A percentile compares a stretch with the other conserved stretches of the same genome.
phyloP scores from a whole-genome alignment of 2,329 filamentous ascomycete species.

The Leptographium radiaticola region DNA sequence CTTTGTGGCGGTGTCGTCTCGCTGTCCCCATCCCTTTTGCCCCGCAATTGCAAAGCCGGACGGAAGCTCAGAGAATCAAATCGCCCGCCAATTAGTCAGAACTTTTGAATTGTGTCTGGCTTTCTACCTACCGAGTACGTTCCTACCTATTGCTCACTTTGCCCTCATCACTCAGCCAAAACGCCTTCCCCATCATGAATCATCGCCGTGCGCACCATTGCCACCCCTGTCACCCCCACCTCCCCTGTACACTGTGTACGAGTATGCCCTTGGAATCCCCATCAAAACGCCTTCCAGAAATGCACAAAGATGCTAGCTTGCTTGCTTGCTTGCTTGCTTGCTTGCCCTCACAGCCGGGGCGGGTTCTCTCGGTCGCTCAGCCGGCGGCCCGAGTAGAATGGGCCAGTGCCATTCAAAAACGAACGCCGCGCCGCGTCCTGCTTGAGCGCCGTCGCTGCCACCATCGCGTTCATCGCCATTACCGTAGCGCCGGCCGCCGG shows the following conservation, averaged over 20 bases:
- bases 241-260: background rate
- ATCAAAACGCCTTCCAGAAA: background rate
- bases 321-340: too few species aligned
- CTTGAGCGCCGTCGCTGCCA: background rate
- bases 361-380: slow-evolving; percentile 12
- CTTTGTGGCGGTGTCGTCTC: background rate
- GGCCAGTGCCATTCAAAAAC: background rate
- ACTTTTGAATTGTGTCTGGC: background rate
- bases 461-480: background rate
- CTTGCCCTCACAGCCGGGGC: slow-evolving; percentile 5
- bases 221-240: too few species aligned
- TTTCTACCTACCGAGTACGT: background rate
- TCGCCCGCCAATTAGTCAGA: slow-evolving; percentile 3
- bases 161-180: too few species aligned
- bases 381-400: slow-evolving; percentile 3
- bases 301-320: background rate
- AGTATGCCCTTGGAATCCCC: background rate
- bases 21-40: background rate
- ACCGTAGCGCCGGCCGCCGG: background rate
- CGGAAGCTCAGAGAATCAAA: slow-evolving; percentile 8
- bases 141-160: background rate
- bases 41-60: slow-evolving; percentile 3
- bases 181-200: too few species aligned
- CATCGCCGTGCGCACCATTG: too few species aligned
- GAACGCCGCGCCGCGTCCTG: background rate